These are phyloP conservation scores for Teratosphaeria epicoccoides DNA, from an alignment of 2,329 filamentous ascomycete genomes.

Conservation along the genomic window DNA sequence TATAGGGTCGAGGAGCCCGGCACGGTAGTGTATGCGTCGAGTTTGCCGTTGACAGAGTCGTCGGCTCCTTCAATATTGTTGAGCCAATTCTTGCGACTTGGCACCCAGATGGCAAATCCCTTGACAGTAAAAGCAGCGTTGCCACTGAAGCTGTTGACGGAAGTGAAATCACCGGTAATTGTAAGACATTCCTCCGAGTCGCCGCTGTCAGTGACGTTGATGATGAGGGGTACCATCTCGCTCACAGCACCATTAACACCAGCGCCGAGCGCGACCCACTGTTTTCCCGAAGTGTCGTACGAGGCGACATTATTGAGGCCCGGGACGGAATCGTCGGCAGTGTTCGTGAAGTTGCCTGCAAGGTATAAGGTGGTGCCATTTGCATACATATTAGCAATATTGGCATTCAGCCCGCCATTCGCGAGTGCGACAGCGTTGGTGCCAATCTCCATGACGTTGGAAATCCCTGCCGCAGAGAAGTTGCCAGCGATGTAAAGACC, in stretches of 20 bases:
- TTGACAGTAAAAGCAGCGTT: constrained; percentile 51
- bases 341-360: constrained; percentile 75
- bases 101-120: constrained; percentile 88
- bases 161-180: constrained; percentile 68
- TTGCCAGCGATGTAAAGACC: constrained; percentile 72
- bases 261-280: constrained; percentile 70
- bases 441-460: constrained; percentile 68
- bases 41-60: constrained; percentile 58
- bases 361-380: constrained; percentile 62
- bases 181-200: constrained; percentile 61
- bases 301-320: constrained; percentile 66
- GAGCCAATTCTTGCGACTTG: constrained; percentile 76
- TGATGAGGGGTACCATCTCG: constrained; percentile 61
- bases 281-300: constrained; percentile 57
- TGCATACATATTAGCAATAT: constrained; percentile 61
- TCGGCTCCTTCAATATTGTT: constrained; percentile 58
- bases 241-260: constrained; percentile 74
- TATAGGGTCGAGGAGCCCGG: constrained; percentile 57
- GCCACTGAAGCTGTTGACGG: constrained; percentile 57
- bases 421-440: constrained; percentile 52
- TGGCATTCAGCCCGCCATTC: constrained; percentile 66
- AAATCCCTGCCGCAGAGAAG: constrained; percentile 57
- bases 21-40: constrained; percentile 61
- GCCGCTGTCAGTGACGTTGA: constrained; percentile 62
- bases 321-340: constrained; percentile 48